phyloP scores from a whole-genome alignment of 768 basidiomycete genomes.

The Naematelia encephala region DNA sequence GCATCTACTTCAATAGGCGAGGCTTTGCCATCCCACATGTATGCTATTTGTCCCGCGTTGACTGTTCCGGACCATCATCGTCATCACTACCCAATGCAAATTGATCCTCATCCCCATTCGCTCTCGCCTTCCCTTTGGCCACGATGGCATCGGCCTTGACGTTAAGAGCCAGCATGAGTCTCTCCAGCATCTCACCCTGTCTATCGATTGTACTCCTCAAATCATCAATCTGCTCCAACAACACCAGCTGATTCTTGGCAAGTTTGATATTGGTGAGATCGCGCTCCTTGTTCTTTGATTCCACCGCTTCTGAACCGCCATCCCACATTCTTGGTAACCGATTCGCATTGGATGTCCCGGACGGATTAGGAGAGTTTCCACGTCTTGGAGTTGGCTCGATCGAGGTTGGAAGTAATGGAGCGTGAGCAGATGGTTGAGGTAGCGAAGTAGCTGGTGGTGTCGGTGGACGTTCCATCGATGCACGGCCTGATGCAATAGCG shows the following conservation, averaged over 20 bases:
- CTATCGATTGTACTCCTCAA: slow-evolving; percentile 44
- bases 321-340: slow-evolving; percentile 29
- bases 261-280: slow-evolving; percentile 48
- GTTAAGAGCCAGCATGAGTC: slow-evolving; percentile 28
- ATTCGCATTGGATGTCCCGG: slow-evolving; percentile 2
- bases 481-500: slow-evolving; percentile 1
- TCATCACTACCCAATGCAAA: slow-evolving; percentile 31
- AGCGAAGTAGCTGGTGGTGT: not conserved
- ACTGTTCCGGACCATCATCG: too few species aligned
- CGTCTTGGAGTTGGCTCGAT: slow-evolving; percentile 1
- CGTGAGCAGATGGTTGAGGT: not conserved
- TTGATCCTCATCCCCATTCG: slow-evolving; percentile 19
- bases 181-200: slow-evolving; percentile 43
- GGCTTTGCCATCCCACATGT: too few species aligned
- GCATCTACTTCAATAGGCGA: too few species aligned
- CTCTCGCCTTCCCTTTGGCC: slow-evolving; percentile 1
- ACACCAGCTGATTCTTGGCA: slow-evolving; percentile 46
- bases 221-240: slow-evolving; percentile 43
- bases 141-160: not conserved
- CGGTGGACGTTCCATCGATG: slow-evolving; percentile 12
- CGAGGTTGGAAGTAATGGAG: slow-evolving; percentile 15
- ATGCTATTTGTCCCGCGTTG: too few species aligned
- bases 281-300: slow-evolving; percentile 11
- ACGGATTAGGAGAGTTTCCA: slow-evolving; percentile 3
- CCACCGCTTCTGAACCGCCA: slow-evolving; percentile 16